Percentiles rank a stretch among this genome's conserved stretches.
phyloP scores from a whole-genome alignment of 2,329 filamentous ascomycete genomes.

The Microdochium trichocladiopsis region DNA sequence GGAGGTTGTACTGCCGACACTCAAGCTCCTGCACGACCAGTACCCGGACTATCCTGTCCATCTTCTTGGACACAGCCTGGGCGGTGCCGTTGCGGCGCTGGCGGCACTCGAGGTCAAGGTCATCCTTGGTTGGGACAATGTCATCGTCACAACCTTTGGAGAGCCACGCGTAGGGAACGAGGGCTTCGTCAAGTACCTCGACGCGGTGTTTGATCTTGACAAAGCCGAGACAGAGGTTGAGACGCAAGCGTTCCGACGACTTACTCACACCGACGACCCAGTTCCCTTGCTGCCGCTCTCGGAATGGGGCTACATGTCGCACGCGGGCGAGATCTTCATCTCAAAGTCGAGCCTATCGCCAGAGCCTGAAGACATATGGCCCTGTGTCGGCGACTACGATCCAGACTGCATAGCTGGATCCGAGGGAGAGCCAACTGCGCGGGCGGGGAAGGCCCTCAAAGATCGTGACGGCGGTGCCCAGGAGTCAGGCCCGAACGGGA shows the following conservation, averaged over 20 bases:
- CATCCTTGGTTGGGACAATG: slow-evolving; percentile 65
- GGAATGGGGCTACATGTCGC: slow-evolving; percentile 83
- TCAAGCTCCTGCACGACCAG: slow-evolving; percentile 50
- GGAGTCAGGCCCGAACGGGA: slow-evolving; percentile 6
- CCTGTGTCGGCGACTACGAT: slow-evolving; percentile 69
- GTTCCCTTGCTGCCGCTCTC: slow-evolving; percentile 78
- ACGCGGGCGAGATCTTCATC: slow-evolving; percentile 86
- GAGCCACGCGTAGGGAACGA: slow-evolving; percentile 66
- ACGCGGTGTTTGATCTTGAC: slow-evolving; percentile 41
- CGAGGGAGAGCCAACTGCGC: slow-evolving; percentile 25
- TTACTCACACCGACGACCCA: slow-evolving; percentile 83
- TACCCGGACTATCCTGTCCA: slow-evolving; percentile 69
- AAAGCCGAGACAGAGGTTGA: slow-evolving; percentile 21
- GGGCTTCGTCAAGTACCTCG: slow-evolving; percentile 47
- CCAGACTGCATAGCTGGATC: slow-evolving; percentile 61
- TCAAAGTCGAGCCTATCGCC: slow-evolving; percentile 64
- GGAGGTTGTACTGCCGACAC: slow-evolving; percentile 56
- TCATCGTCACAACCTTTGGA: slow-evolving; percentile 84
- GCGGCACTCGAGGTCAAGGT: slow-evolving; percentile 73
- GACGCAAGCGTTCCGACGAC: slow-evolving; percentile 54
- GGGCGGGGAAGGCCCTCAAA: slow-evolving; percentile 12
- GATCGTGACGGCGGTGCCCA: slow-evolving; percentile 1
- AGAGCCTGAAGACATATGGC: slow-evolving; percentile 55
- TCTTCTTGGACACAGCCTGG: slow-evolving; percentile 84
- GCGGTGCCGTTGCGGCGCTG: slow-evolving; percentile 84